These are phyloP conservation scores for Mucor plumbeus DNA, from an alignment of 371 early-diverging fungal genomes.

Conservation along the genomic window DNA sequence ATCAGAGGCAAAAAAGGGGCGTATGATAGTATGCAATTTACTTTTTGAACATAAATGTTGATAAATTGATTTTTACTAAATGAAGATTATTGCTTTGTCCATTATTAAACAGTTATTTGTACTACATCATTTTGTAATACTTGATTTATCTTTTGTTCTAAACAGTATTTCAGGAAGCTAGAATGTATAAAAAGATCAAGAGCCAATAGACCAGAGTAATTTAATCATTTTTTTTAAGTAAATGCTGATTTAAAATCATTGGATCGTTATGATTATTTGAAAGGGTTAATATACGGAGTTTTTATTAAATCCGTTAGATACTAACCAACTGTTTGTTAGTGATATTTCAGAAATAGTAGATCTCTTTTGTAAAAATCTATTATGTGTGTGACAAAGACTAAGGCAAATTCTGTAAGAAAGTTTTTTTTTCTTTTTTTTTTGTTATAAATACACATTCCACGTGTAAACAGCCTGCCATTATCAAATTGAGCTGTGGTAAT, in stretches of 20 bases:
- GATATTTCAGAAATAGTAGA: not conserved
- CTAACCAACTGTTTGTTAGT: not conserved
- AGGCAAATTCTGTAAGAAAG: not conserved
- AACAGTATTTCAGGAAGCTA: too few species aligned
- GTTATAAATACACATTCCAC: not conserved
- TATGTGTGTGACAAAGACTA: not conserved
- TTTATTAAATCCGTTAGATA: not conserved
- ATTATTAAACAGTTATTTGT: not conserved
- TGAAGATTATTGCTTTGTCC: not conserved
- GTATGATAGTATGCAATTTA: not conserved
- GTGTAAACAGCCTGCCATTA: not conserved
- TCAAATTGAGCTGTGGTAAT: too few species aligned
- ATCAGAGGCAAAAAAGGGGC: not conserved
- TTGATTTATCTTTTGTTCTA: not conserved
- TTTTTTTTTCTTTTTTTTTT: not conserved
- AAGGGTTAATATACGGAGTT: not conserved
- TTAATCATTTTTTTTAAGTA: too few species aligned
- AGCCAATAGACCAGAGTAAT: not conserved
- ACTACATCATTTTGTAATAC: slow-evolving; percentile 7
- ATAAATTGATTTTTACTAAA: slow-evolving; percentile 4
- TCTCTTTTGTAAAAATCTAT: not conserved
- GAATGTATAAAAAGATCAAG: not conserved
- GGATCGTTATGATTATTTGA: not conserved
- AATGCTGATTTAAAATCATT: not conserved
- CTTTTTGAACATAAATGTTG: not conserved